These are phyloP conservation scores for Cercospora canescens DNA, from an alignment of 2,329 filamentous ascomycete genomes.

Conservation along the genomic window DNA sequence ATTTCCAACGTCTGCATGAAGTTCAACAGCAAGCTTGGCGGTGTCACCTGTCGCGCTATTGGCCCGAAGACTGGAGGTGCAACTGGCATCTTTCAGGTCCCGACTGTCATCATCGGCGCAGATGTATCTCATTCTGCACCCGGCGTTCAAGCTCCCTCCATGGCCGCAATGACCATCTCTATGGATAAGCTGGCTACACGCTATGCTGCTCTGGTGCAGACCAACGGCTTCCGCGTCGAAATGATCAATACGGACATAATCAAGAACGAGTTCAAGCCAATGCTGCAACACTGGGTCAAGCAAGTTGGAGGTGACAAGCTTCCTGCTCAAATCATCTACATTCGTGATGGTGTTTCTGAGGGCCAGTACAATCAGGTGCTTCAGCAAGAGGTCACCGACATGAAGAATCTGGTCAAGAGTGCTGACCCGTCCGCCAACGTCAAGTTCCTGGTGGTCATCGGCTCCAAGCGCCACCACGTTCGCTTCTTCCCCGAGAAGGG, in stretches of 20 bases:
- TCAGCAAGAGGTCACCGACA: constrained; percentile 70
- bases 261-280: constrained; percentile 64
- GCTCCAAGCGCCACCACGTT: constrained; percentile 91
- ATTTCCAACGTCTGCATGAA: constrained; percentile 96
- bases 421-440: constrained; percentile 46
- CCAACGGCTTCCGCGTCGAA: constrained; percentile 80
- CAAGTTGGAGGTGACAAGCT: constrained; percentile 53
- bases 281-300: constrained; percentile 62
- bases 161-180: constrained; percentile 84
- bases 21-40: constrained; percentile 92
- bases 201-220: constrained; percentile 77
- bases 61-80: constrained; percentile 36
- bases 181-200: constrained; percentile 69
- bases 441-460: constrained; percentile 82
- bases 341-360: constrained; percentile 89
- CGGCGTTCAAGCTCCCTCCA: constrained; percentile 66
- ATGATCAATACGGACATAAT: constrained; percentile 69
- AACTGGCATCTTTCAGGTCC: constrained; percentile 40
- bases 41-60: constrained; percentile 63
- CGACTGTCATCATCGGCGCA: constrained; percentile 83
- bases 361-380: constrained; percentile 82
- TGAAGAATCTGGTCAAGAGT: constrained; percentile 55
- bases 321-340: constrained; percentile 81
- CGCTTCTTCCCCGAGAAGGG: constrained; percentile 78
- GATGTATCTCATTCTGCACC: constrained; percentile 85